Evolutionary conservation across 768 basidiomycete genomes (phyloP).

Genomic region (Glaciozyma martinii): DNA sequence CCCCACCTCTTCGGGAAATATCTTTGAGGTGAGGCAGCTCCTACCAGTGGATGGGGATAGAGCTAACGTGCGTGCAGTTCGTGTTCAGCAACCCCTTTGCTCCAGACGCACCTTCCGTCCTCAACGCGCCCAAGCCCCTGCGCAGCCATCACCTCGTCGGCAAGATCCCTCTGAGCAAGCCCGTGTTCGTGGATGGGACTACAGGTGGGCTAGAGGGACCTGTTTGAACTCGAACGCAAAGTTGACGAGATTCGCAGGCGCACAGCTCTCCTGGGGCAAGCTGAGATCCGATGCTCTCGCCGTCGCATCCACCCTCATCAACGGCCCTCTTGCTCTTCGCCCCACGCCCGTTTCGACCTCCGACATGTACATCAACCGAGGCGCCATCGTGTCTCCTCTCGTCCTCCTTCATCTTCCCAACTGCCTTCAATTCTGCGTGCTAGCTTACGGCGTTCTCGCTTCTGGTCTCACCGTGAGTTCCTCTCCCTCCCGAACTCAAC

Average conservation of each 20-base stretch:
- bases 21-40: no score
- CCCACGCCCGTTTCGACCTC: constrained; percentile 10
- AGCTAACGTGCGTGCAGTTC: constrained; percentile 18
- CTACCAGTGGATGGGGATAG: background rate
- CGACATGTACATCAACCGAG: constrained; percentile 18
- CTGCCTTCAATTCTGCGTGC: constrained; percentile 30
- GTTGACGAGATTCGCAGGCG: background rate
- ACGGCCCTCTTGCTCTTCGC: constrained; percentile 5
- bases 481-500: background rate
- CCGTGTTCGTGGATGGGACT: constrained; percentile 22
- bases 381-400: constrained; percentile 31
- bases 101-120: constrained; percentile 10
- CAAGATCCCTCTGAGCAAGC: constrained; percentile 17
- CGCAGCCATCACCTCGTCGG: background rate
- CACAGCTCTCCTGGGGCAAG: constrained; percentile 16
- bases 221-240: no score
- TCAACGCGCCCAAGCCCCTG: constrained; percentile 13
- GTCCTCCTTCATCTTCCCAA: constrained; percentile 35
- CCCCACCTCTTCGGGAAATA: background rate
- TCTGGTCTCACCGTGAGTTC: constrained; percentile 21
- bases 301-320: constrained; percentile 18
- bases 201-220: constrained; percentile 10
- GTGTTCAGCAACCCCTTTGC: constrained; percentile 28
- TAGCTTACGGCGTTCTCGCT: constrained; percentile 33
- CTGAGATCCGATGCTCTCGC: constrained; percentile 19